Percentiles rank a stretch among this genome's conserved stretches.
Conservation (phyloP, 192 early-diverging fungal species). For the Entomortierella chlamydospora region DNA sequence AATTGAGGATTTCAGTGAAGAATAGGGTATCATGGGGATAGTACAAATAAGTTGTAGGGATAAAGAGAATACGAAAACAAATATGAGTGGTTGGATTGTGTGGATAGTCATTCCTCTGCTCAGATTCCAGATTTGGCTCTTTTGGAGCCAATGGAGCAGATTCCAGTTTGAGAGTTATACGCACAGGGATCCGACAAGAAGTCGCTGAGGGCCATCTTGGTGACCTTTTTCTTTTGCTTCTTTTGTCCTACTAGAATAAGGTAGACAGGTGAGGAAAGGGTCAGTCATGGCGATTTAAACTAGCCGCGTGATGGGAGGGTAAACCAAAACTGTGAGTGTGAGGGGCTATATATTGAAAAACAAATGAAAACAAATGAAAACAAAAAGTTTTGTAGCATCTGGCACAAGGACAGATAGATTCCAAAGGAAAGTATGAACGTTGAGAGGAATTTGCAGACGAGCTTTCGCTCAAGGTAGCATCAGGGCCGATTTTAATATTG, state of each 20-base stretch:
- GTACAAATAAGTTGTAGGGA: constrained; percentile 3
- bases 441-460: no score
- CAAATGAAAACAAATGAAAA: no score
- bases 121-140: constrained; percentile 12
- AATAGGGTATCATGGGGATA: not conserved
- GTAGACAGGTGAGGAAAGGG: not conserved
- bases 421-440: not conserved
- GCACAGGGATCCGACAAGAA: constrained; percentile 80
- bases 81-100: constrained; percentile 3
- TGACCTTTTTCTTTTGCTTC: constrained; percentile 82
- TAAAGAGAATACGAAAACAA: constrained; percentile 4
- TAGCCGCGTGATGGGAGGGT: not conserved
- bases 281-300: not conserved
- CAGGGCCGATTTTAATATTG: not conserved
- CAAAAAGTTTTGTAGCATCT: no score
- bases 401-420: no score
- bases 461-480: not conserved
- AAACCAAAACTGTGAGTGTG: no score
- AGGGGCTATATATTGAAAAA: no score
- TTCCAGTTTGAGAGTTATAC: constrained; percentile 19
- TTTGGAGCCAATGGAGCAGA: constrained; percentile 39
- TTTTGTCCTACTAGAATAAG: constrained; percentile 46
- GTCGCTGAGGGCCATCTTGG: constrained; percentile 88
- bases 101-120: constrained; percentile 33
- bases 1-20: not conserved